Percentiles rank a stretch among this genome's conserved stretches.
phyloP scores from a whole-genome alignment of 2,329 filamentous ascomycete species.

The Diaporthe batatas region DNA sequence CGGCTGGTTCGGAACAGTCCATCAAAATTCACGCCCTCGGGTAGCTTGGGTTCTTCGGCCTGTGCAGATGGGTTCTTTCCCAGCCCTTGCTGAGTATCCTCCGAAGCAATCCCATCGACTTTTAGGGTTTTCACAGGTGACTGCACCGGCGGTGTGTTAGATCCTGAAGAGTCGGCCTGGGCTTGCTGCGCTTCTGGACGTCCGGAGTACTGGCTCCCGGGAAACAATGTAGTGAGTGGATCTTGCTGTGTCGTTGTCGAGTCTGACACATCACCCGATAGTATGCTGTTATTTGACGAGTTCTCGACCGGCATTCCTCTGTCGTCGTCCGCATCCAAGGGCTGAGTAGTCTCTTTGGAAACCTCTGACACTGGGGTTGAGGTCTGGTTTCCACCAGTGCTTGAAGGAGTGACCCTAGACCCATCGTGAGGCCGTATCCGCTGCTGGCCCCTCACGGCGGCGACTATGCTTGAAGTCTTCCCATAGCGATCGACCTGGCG shows the following conservation, averaged over 20 bases:
- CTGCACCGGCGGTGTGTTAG: not conserved
- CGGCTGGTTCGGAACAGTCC: slow-evolving; percentile 40
- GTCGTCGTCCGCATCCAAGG: not conserved
- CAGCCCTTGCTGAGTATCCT: not conserved
- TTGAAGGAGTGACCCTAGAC: not conserved
- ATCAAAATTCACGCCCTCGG: slow-evolving; percentile 35
- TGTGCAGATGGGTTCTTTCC: not conserved
- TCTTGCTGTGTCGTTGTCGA: not conserved
- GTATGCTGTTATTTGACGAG: no score
- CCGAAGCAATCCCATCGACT: not conserved
- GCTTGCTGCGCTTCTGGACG: slow-evolving; percentile 1
- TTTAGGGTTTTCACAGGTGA: not conserved
- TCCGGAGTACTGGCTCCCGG: not conserved
- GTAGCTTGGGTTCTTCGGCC: slow-evolving; percentile 10
- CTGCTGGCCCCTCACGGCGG: slow-evolving; percentile 47
- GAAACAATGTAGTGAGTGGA: not conserved
- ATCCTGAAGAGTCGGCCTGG: not conserved
- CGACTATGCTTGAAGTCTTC: slow-evolving; percentile 59
- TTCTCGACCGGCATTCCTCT: not conserved
- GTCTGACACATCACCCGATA: not conserved
- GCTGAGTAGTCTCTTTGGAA: not conserved
- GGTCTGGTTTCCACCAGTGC: not conserved
- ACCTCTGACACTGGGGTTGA: not conserved
- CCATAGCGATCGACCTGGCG: slow-evolving; percentile 66
- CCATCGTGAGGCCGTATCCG: not conserved